Evolutionary conservation across 805 yeast species (phyloP), one percentile per base, ranked within the genome.

Genomic region (Candida lessepsii): DNA sequence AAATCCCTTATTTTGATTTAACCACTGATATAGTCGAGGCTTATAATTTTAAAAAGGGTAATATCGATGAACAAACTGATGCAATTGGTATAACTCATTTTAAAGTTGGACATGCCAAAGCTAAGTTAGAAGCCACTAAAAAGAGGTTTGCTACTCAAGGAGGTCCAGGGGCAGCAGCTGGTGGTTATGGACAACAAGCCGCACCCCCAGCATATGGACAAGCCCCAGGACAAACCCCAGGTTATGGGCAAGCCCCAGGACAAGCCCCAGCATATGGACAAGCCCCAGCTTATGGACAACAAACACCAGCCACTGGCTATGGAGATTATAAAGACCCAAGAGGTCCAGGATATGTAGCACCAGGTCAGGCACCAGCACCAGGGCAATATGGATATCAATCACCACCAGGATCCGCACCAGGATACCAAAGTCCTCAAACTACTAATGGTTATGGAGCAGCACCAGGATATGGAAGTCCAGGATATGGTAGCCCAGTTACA

Each of bases 1-100:
- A 93, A 68, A 93, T 93, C 50, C 96, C 97, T 11, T 93, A 93
- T 67, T 93, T 93, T 64, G 95, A 93, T 60, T 71, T 93, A 57
- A 71, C 78, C 37, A 74, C 86, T 32, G 98, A 89, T 59, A 86
- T 93, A 47, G 73, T 85, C 40, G 91, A 86, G 59, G 83, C 90
- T 3, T 93, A 83, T 65, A 63, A 60, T 23, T 72, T 71, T 47
- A 93, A 93, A 69, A 81, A 95, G 61, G 99, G 98, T 29, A 82
- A 88, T 51, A 78, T 91, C 35, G 95, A 89, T 57, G 96, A 90
- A 56, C 82, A 80, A 56, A 73, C 96, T 1, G 98, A 91, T 58
- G 81, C 86, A 4, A 79, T 93, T 52, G 86, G 90, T n/a, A 75
- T 91, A 42, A 86, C 96, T 2, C 93, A 87, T 55, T 93, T 91